Conservation (phyloP, 805 yeast genomes). For the Teunomyces cretensis region DNA sequence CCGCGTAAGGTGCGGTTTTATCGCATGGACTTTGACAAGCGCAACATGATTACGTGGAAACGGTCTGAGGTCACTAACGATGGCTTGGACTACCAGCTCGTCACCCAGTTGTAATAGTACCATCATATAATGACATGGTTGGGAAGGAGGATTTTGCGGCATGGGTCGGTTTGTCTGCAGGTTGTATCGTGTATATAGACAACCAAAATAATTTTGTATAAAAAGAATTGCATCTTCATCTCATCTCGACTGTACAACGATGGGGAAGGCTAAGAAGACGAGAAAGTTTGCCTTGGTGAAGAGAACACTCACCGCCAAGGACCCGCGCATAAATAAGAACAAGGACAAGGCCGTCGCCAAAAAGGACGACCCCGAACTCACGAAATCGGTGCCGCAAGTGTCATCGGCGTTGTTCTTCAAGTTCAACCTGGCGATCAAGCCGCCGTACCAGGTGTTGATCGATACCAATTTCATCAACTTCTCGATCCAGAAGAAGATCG, state of each 20-base stretch:
- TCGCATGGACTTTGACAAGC: constrained; percentile 27
- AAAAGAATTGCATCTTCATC: background rate
- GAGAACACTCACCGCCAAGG: constrained; percentile 74
- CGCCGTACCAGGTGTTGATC: constrained; percentile 95
- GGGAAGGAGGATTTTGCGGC: too few species aligned
- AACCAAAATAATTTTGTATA: background rate
- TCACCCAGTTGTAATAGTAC: background rate
- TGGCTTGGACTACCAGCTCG: constrained; percentile 28
- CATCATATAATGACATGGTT: too few species aligned
- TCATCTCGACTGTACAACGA: constrained; percentile 24
- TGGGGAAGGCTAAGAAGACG: constrained; percentile 98
- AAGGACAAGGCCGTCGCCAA: constrained; percentile 29
- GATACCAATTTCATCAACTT: constrained; percentile 98
- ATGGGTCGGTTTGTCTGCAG: background rate
- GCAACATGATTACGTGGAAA: constrained; percentile 39
- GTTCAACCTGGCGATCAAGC: constrained; percentile 88
- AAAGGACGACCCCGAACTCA: constrained; percentile 67
- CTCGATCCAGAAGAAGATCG: constrained; percentile 93
- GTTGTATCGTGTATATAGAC: background rate
- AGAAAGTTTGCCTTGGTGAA: constrained; percentile 94
- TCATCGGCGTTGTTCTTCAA: constrained; percentile 95
- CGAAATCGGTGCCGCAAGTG: constrained; percentile 72
- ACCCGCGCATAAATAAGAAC: constrained; percentile 49
- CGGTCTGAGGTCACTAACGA: constrained; percentile 22
- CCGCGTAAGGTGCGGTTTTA: constrained; percentile 36